These are phyloP conservation scores for Cicer judaicum DNA, from an alignment of 306 rosid species.

Conservation along the genomic window DNA sequence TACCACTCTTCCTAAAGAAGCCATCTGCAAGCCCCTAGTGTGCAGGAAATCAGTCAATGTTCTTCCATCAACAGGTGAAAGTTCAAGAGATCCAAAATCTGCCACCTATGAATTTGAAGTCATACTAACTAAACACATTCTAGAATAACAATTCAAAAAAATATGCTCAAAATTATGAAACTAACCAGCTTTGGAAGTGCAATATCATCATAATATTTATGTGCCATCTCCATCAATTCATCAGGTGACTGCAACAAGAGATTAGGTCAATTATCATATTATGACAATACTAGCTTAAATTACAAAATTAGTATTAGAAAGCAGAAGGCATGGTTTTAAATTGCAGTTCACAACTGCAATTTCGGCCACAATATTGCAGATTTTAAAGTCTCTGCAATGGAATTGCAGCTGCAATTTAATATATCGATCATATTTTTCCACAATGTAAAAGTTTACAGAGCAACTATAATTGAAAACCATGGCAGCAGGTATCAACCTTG, in stretches of 20 bases:
- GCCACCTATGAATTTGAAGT: conserved; percentile 74
- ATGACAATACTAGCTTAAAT: conserved; percentile 15
- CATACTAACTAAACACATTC: conserved; percentile 44
- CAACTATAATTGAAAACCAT: no score
- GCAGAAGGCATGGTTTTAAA: no score
- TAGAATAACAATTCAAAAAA: conserved; percentile 29
- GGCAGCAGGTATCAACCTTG: conserved; percentile 60
- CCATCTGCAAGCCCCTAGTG: conserved; percentile 92
- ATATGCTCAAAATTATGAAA: conserved; percentile 38
- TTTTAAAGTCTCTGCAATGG: no score
- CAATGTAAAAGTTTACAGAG: no score
- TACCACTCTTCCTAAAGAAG: conserved; percentile 93
- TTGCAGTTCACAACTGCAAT: no score
- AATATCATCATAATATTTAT: conserved; percentile 78
- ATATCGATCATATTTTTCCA: no score
- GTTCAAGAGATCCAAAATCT: conserved; percentile 98
- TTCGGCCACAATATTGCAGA: no score
- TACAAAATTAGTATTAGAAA: background rate
- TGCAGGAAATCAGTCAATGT: conserved; percentile 98
- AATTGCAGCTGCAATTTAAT: no score
- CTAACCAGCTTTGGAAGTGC: conserved; percentile 99
- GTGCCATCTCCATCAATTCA: conserved; percentile 95
- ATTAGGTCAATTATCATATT: background rate
- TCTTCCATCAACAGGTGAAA: conserved; percentile 99
- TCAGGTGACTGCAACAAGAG: conserved; percentile 71